Evolutionary conservation across 495 filamentous ascomycete species (phyloP).

Genomic region (Talaromyces liani): DNA sequence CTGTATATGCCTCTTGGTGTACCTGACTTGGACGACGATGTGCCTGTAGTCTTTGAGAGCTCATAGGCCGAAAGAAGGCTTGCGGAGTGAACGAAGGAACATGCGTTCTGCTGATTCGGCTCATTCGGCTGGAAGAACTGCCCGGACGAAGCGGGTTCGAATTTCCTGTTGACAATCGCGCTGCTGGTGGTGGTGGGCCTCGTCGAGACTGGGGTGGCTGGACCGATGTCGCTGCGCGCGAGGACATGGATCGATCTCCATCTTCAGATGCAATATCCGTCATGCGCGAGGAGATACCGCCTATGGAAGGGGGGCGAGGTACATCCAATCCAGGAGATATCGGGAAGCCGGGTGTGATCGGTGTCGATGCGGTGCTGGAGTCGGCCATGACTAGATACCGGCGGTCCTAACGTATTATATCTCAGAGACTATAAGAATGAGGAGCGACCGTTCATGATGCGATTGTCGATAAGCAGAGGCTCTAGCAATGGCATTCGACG

Average conservation of each 20-base stretch:
- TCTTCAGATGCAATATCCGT: constrained; percentile 63
- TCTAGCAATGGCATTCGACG: neutral
- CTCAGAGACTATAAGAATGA: neutral
- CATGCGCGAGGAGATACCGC: constrained; percentile 75
- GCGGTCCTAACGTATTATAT: neutral
- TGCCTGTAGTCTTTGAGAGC: constrained; percentile 87
- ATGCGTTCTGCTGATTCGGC: constrained; percentile 76
- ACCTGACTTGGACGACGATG: constrained; percentile 57
- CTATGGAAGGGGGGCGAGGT: constrained; percentile 38
- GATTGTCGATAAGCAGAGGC: neutral
- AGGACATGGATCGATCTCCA: constrained; percentile 33
- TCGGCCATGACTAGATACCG: constrained; percentile 6
- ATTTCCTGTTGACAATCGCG: constrained; percentile 24
- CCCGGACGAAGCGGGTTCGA: constrained; percentile 44
- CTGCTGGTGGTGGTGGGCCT: constrained; percentile 35
- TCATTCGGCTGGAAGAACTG: constrained; percentile 61
- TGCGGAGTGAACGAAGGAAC: constrained; percentile 83
- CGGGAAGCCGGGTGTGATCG: neutral
- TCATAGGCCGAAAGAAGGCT: constrained; percentile 95
- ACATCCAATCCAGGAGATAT: constrained; percentile 21
- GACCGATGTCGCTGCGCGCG: constrained; percentile 30
- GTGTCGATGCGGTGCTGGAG: constrained; percentile 10
- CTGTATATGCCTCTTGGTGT: constrained; percentile 36
- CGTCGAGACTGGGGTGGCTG: constrained; percentile 41
- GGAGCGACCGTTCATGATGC: neutral